Percentiles rank a stretch among this genome's conserved stretches.
Conservation (phyloP, 306 rosid genomes). For the Cucurbita pepo region DNA sequence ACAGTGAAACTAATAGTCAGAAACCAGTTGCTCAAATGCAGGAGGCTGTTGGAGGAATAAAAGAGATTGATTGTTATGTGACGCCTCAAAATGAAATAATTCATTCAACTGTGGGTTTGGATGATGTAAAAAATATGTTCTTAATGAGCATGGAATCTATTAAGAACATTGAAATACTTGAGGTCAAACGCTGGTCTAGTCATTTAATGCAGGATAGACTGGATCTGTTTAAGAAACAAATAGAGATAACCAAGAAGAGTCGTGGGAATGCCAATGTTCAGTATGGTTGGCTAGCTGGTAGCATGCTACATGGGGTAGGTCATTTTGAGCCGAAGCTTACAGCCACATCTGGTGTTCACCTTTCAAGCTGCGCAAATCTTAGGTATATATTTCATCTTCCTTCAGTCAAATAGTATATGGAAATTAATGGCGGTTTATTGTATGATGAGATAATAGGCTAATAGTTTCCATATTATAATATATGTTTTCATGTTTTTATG, state of each 20-base stretch:
- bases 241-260: conserved; percentile 6
- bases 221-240: conserved; percentile 16
- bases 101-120: conserved; percentile 1
- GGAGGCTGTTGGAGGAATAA: background rate
- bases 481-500: background rate
- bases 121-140: conserved; percentile 6
- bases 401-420: background rate
- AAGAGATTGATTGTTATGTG: background rate
- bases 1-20: background rate
- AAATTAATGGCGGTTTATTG: background rate
- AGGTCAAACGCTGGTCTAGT: conserved; percentile 8
- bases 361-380: conserved; percentile 4
- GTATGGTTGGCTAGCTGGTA: conserved; percentile 13
- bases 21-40: background rate
- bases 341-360: conserved; percentile 13
- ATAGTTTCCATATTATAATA: background rate
- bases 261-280: conserved; percentile 18
- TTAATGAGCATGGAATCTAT: background rate
- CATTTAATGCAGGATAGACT: conserved; percentile 1
- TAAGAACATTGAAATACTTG: background rate
- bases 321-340: background rate
- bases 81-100: background rate
- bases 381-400: conserved; percentile 9
- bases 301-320: conserved; percentile 10
- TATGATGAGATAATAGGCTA: background rate